Conservation (phyloP, 305 asterid genomes). For the Fraxinus albicans region DNA sequence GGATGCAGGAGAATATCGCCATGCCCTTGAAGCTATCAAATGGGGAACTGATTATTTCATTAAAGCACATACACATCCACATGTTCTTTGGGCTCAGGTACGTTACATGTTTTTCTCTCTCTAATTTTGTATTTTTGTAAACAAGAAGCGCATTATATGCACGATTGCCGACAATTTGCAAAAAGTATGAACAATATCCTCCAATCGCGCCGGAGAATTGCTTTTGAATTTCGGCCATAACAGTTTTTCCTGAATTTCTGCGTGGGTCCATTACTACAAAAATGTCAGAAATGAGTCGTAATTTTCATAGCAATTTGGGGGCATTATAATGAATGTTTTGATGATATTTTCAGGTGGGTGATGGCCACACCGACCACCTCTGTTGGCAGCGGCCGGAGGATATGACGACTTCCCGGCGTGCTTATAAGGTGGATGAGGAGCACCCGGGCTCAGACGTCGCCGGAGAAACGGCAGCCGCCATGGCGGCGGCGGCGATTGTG, state of each 20-base stretch:
- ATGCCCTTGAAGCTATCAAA: slow-evolving; percentile 78
- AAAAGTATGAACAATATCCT: slow-evolving; percentile 30
- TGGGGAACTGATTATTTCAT: slow-evolving; percentile 97
- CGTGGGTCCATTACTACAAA: slow-evolving; percentile 26
- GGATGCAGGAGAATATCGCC: slow-evolving; percentile 57
- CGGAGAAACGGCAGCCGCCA: slow-evolving; percentile 77
- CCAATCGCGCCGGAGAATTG: slow-evolving; percentile 49
- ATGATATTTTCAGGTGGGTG: slow-evolving; percentile 54
- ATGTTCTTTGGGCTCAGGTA: slow-evolving; percentile 87
- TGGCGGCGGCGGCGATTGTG: slow-evolving; percentile 76
- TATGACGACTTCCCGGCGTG: slow-evolving; percentile 66
- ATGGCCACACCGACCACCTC: slow-evolving; percentile 68
- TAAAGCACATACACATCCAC: slow-evolving; percentile 78
- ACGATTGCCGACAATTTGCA: neutral
- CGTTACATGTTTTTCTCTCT: neutral
- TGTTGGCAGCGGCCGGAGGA: slow-evolving; percentile 84
- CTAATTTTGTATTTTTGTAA: neutral
- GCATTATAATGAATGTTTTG: neutral
- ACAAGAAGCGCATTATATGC: neutral
- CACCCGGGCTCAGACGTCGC: slow-evolving; percentile 77
- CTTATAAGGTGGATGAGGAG: slow-evolving; percentile 59
- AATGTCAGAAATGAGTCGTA: neutral
- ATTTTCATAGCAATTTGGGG: neutral
- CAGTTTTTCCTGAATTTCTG: slow-evolving; percentile 26
- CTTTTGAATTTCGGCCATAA: neutral